These are phyloP conservation scores for Daldinia caldariorum DNA, from an alignment of 495 filamentous ascomycete species.

Conservation along the genomic window DNA sequence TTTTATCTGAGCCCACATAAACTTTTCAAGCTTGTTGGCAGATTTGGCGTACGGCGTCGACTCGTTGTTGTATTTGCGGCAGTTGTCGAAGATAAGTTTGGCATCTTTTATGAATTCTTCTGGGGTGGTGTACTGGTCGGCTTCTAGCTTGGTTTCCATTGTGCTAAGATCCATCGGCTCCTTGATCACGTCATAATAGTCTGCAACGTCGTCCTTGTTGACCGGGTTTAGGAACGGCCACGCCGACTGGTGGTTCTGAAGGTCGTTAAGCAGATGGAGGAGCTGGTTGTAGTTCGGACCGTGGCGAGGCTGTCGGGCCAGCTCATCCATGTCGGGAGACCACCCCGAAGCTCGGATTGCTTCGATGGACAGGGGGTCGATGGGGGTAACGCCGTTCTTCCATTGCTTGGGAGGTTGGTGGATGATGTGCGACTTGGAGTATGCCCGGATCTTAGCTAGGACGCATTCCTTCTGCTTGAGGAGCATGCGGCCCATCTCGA, in stretches of 20 bases:
- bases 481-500: slow-evolving; percentile 93
- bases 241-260: slow-evolving; percentile 89
- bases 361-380: slow-evolving; percentile 82
- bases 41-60: slow-evolving; percentile 94
- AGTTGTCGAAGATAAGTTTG: slow-evolving; percentile 92
- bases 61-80: slow-evolving; percentile 95
- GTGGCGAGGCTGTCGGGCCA: slow-evolving; percentile 95
- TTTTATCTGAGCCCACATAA: slow-evolving; percentile 93
- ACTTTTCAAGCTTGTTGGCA: slow-evolving; percentile 95
- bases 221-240: slow-evolving; percentile 97
- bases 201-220: slow-evolving; percentile 91
- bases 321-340: slow-evolving; percentile 96
- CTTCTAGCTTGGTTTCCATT: slow-evolving; percentile 96
- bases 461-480: slow-evolving; percentile 97
- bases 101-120: slow-evolving; percentile 96
- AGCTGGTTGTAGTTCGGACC: slow-evolving; percentile 96
- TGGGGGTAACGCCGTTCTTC: slow-evolving; percentile 74
- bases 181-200: slow-evolving; percentile 98
- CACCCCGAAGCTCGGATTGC: slow-evolving; percentile 91
- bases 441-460: slow-evolving; percentile 91
- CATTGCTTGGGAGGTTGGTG: slow-evolving; percentile 87
- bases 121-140: slow-evolving; percentile 87
- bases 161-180: slow-evolving; percentile 97
- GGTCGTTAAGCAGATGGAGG: slow-evolving; percentile 89
- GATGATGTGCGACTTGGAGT: slow-evolving; percentile 86